These are phyloP conservation scores for Talaromyces rugulosus DNA, from an alignment of 2,329 filamentous ascomycete species.

Conservation along the genomic window DNA sequence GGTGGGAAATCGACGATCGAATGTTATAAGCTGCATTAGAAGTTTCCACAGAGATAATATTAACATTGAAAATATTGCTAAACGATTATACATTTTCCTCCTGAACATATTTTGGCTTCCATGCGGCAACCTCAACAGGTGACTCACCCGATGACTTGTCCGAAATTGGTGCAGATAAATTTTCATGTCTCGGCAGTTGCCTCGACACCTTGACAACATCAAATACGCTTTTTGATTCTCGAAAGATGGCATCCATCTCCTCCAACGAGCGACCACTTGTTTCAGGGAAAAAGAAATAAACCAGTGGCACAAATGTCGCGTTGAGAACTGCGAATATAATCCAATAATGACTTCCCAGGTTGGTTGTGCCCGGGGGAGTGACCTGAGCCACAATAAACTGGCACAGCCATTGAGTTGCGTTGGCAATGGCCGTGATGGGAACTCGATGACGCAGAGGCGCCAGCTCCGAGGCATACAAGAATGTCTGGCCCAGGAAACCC, in stretches of 20 bases:
- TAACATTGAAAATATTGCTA: no score
- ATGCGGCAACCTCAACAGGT: neutral
- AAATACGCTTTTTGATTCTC: conserved; percentile 14
- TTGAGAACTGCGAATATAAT: conserved; percentile 24
- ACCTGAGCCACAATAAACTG: conserved; percentile 30
- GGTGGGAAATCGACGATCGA: conserved; percentile 6
- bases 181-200: neutral
- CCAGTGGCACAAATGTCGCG: conserved; percentile 17
- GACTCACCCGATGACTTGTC: conserved; percentile 5
- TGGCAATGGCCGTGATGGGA: conserved; percentile 34
- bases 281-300: conserved; percentile 27
- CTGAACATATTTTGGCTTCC: neutral
- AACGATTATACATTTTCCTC: neutral
- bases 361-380: conserved; percentile 25
- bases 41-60: no score
- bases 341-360: conserved; percentile 24
- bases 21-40: no score
- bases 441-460: conserved; percentile 37
- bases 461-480: conserved; percentile 48
- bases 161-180: neutral
- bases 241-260: conserved; percentile 27
- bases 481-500: conserved; percentile 63
- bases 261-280: conserved; percentile 28
- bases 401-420: conserved; percentile 34
- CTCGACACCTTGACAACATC: conserved; percentile 6